A percentile compares a stretch with the other conserved stretches of the same genome.
phyloP scores from a whole-genome alignment of 805 yeast species.

The Spathaspora arborariae region DNA sequence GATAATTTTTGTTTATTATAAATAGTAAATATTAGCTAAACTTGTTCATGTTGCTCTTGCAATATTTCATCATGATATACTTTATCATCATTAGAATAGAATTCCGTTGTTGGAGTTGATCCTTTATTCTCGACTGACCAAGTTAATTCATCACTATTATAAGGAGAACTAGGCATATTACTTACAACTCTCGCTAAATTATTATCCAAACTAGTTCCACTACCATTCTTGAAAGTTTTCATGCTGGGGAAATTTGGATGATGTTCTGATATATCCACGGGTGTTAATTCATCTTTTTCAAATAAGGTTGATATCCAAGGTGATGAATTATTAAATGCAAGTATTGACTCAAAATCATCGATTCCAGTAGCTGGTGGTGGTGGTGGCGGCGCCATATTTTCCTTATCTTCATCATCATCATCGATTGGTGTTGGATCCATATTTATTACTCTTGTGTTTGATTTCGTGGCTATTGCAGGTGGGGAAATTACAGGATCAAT shows the following conservation, averaged over 20 bases:
- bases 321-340: slow-evolving; percentile 9
- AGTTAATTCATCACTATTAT: slow-evolving; percentile 14
- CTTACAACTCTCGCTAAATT: slow-evolving; percentile 12
- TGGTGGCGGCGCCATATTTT: slow-evolving; percentile 23
- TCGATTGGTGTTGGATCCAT: slow-evolving; percentile 43
- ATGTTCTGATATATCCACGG: slow-evolving; percentile 12
- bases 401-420: slow-evolving; percentile 27
- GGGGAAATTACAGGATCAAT: slow-evolving; percentile 42
- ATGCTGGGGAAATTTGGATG: slow-evolving; percentile 29
- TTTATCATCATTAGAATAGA: slow-evolving; percentile 17
- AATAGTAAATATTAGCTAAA: neutral
- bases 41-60: neutral
- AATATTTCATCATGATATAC: neutral
- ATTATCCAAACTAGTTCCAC: slow-evolving; percentile 19
- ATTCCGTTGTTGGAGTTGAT: slow-evolving; percentile 26
- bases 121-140: slow-evolving; percentile 11
- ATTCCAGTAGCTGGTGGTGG: slow-evolving; percentile 12
- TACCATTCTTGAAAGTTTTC: slow-evolving; percentile 24
- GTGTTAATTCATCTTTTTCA: neutral
- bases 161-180: slow-evolving; percentile 42
- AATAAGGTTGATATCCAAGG: neutral
- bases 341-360: slow-evolving; percentile 22
- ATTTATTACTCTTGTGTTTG: slow-evolving; percentile 51
- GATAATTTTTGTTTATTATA: neutral
- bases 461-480: slow-evolving; percentile 52